Percentiles rank a stretch among this genome's conserved stretches.
phyloP scores from a whole-genome alignment of 768 basidiomycete genomes.

The Suillus hirtellus region DNA sequence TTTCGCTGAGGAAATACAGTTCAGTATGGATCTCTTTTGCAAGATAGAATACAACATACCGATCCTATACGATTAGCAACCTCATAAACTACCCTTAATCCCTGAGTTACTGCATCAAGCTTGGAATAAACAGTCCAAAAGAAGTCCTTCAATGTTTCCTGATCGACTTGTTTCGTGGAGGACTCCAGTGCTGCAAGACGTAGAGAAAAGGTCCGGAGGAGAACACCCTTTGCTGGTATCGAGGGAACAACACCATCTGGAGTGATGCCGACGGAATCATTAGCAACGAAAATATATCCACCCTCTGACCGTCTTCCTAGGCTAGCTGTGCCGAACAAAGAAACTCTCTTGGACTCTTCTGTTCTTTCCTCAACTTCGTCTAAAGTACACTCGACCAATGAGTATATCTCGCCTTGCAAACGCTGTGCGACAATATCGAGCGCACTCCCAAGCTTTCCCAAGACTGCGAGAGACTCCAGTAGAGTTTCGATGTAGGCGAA shows the following conservation, averaged over 20 bases:
- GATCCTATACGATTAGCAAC: slow-evolving; percentile 88
- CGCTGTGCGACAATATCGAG: slow-evolving; percentile 85
- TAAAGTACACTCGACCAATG: slow-evolving; percentile 81
- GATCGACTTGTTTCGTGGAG: slow-evolving; percentile 69
- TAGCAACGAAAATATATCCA: slow-evolving; percentile 49
- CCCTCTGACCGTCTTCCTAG: slow-evolving; percentile 48
- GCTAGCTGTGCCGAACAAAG: slow-evolving; percentile 36
- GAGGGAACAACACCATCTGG: slow-evolving; percentile 26
- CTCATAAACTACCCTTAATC: slow-evolving; percentile 86
- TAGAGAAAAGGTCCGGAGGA: slow-evolving; percentile 52
- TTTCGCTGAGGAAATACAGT: slow-evolving; percentile 59
- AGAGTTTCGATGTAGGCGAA: slow-evolving; percentile 92
- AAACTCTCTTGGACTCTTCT: slow-evolving; percentile 67
- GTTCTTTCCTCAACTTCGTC: slow-evolving; percentile 91
- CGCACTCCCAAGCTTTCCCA: slow-evolving; percentile 84
- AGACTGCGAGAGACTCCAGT: slow-evolving; percentile 87
- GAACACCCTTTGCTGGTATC: slow-evolving; percentile 21
- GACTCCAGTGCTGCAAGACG: slow-evolving; percentile 75
- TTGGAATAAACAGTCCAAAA: slow-evolving; percentile 99
- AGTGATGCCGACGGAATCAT: slow-evolving; percentile 22
- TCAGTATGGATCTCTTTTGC: slow-evolving; percentile 5
- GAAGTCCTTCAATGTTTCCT: slow-evolving; percentile 84
- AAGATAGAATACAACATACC: slow-evolving; percentile 48
- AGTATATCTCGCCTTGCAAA: slow-evolving; percentile 78
- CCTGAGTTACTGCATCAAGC: slow-evolving; percentile 89